A percentile compares a stretch with the other conserved stretches of the same genome.
Conservation (phyloP, 2,329 filamentous ascomycete species). For the Geosmithia flava region DNA sequence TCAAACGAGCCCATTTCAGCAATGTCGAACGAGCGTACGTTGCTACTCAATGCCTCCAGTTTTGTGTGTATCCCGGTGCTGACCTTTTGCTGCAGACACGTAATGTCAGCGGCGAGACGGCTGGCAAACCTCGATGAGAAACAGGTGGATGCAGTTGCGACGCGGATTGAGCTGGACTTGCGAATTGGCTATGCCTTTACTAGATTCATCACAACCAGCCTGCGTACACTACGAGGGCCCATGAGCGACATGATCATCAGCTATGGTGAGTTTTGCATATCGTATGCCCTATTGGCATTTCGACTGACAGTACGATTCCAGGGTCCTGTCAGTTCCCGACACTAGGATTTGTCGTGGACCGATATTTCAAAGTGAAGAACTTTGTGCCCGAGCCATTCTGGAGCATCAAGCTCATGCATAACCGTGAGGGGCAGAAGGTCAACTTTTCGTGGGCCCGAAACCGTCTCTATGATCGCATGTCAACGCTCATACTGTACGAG, state of each 20-base stretch:
- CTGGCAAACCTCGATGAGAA: constrained; percentile 70
- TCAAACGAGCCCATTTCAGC: constrained; percentile 84
- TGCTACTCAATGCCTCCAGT: neutral
- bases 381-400: constrained; percentile 91
- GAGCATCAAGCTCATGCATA: constrained; percentile 76
- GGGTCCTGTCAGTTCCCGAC: constrained; percentile 95
- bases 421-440: constrained; percentile 64
- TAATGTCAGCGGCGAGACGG: constrained; percentile 68
- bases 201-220: constrained; percentile 66
- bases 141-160: constrained; percentile 77
- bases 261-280: constrained; percentile 48
- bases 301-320: constrained; percentile 15
- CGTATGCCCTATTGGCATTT: neutral
- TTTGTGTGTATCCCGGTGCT: neutral
- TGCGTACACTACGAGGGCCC: constrained; percentile 59
- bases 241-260: constrained; percentile 59
- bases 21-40: constrained; percentile 83
- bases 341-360: constrained; percentile 90
- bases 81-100: constrained; percentile 46
- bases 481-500: constrained; percentile 73
- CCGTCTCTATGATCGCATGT: constrained; percentile 78
- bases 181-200: constrained; percentile 90
- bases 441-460: constrained; percentile 74
- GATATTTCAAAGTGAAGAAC: constrained; percentile 86
- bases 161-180: constrained; percentile 85